Percentiles rank a stretch among this genome's conserved stretches.
phyloP scores from a whole-genome alignment of 139 green algal genomes.

The Chloropicon primus region DNA sequence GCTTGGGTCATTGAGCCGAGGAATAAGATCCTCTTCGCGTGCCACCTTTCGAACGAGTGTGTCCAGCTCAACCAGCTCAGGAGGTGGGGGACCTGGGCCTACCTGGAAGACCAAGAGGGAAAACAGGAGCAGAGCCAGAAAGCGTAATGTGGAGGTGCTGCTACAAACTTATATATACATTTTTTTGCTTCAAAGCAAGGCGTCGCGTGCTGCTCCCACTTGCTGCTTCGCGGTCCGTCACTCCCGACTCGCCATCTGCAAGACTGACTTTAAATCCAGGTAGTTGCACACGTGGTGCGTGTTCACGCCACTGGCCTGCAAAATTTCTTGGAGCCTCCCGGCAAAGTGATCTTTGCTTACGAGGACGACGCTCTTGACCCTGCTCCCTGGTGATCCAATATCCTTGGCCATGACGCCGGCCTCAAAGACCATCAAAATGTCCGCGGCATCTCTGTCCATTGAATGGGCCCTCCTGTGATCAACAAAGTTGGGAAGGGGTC shows the following conservation, averaged over 20 bases:
- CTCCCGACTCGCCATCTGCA: background rate
- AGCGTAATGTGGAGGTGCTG: too few species aligned
- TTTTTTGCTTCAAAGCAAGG: background rate
- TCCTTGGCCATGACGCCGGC: background rate
- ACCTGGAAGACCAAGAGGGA: background rate
- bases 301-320: background rate
- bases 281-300: background rate
- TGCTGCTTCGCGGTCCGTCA: too few species aligned
- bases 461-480: background rate
- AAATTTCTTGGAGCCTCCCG: background rate
- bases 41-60: conserved; percentile 58
- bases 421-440: background rate
- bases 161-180: background rate
- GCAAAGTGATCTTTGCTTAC: background rate
- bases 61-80: conserved; percentile 51
- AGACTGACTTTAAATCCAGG: background rate
- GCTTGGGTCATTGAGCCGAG: conserved; percentile 61
- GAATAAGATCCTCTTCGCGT: conserved; percentile 70
- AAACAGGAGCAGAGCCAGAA: background rate
- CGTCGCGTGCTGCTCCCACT: too few species aligned
- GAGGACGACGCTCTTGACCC: background rate
- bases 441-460: background rate
- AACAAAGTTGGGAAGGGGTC: background rate
- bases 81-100: conserved; percentile 16
- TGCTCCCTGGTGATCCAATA: background rate